Base-by-base conservation (phyloP, 2,329 filamentous ascomycete species). In the Ophiostoma pallidulum region DNA sequence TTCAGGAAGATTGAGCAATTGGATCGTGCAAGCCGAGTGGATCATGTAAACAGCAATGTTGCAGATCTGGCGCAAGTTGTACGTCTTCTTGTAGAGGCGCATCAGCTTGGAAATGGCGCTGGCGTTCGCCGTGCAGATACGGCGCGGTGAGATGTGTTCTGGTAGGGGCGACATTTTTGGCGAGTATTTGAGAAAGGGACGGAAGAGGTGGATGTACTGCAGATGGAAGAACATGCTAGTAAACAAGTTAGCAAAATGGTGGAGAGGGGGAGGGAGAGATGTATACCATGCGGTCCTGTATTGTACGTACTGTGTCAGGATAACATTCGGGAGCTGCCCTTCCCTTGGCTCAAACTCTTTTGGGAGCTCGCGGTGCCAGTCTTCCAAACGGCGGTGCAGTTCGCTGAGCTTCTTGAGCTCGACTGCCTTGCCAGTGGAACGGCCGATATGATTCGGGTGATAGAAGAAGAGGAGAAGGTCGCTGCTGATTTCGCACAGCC, bases 31-130 rank as follows among this genome's bases (percentile, higher is more conserved):
- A 26, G 92, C 90, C 4, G 88, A 92, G 63, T 97, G 91, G 0
- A 86, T 76, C 66, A 97, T 96, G 64, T 98, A 98, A 1, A 97
- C 89, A 3, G 86, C 90, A 57, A 97, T 88, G 59, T 97, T 97
- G 67, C 87, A 94, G 29, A 98, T 95, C 62, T 97, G 91, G 4
- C 88, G 81, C 12, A 97, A 68, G 9, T 91, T 88, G 64, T 95
- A 94, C 1, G 83, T 83, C 56, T 91, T 87, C 64, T 94, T 96
- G 67, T 97, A 98, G 2, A 96, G 69, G 1, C 92, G 82, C 68
- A 96, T 83, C n/a, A 96, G 71, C 60, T 96, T 97, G 0, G 90
- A 96, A 47, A 97, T 92, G 54, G 83, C 82, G 2, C 83, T 81
- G 0, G 92, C 91, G 45, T 92, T 90, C 59, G 91, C 85, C 0